Evolutionary conservation across 2,329 filamentous ascomycete genomes (phyloP), one percentile per base, ranked within the genome.

Genomic region (Verticillium alfalfae): DNA sequence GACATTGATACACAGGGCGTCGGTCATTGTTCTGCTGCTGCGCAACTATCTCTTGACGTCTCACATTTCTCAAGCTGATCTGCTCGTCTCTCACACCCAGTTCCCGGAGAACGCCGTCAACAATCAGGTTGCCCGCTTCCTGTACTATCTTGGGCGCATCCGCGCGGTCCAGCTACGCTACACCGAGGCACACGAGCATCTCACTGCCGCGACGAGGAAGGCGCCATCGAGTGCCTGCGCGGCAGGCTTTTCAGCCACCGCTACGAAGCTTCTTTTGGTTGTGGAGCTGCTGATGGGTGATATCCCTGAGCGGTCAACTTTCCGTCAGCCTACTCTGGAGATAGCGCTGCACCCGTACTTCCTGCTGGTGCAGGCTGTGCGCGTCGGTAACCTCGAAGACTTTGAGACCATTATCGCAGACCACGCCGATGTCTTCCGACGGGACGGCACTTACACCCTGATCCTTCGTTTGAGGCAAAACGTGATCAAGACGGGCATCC

Each of bases 231-330:
- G 90, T 73, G 86, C 88, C 67, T 93, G 92, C 67, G 95, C 95
- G 5, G 88, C 93, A 55, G 94, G 95, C 56, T 99, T 99, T 77
- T 93, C 96, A 67, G 95, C 97, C 77, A 93, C 93, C 45, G 94
- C 95, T 0, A 96, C 92, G 66, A 99, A 99, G 83, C 85, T 98
- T n/a, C 81, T 98, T 66, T 87, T 98, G 54, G 93, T 99, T 22
- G 95, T 99, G 13, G 94, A 99, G 81, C 82, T 99, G 64, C 80
- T 99, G 66, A 99, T 99, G 95, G 95, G 95, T 66, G 95, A 99
- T 72, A 99, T 99, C 67, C 95, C 95, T 36, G 94, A 98, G 71
- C 91, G 95, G 63, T 90, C 93, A 16, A 90, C 94, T 61, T 99
- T 99, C 87, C 91, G 95, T 62, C 91, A 95, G 72, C 87, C 93